Evolutionary conservation across 2,329 filamentous ascomycete species (phyloP), one percentile per base, ranked within the genome.

Genomic region (Aaosphaeria pasadenensis): DNA sequence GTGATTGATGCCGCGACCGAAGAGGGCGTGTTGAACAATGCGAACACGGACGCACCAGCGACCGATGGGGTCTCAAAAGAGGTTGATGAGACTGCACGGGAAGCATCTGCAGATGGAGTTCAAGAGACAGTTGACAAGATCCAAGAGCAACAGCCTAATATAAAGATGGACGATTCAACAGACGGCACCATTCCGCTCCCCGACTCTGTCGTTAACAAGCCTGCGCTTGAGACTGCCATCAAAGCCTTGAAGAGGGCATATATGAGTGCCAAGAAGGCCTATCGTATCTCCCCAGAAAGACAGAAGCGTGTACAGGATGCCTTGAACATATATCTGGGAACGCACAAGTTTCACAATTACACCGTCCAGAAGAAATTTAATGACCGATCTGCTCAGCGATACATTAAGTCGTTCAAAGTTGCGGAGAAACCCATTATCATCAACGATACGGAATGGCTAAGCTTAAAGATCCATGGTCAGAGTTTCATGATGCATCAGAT

Each of bases 401-500:
- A 88, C 64, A 99, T 99, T 77, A 94, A 91, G 69, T 94, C 89
- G 2, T 99, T 99, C 75, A 77, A 86, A 35, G 86, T 90, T 33
- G 65, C 60, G 49, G 87, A 90, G 3, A 61, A 67, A 17, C 69
- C 70, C 30, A 86, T 96, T 62, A 83, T 91, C 64, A 95, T 95
- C 71, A 84, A 89, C 69, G 85, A 92, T 64, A 96, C 91, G 1
- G 88, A 99, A 75, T 99, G 94, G 94, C 78, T 99, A 4, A 94
- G 88, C 39, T 78, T 97, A 57, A 96, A 95, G 69, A 91, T 99
- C 28, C 94, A 99, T 71, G 94, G 94, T 0, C 94, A 99, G 72
- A 92, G 87, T 64, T 99, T 99, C 79, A 99, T 99, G 94, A 99
- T 99, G 94, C 94, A 99, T 72, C 94, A 99, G 75, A 99, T 99